These are phyloP conservation scores for Metschnikowia drakensbergensis DNA, from an alignment of 805 yeast genomes.

Conservation along the genomic window DNA sequence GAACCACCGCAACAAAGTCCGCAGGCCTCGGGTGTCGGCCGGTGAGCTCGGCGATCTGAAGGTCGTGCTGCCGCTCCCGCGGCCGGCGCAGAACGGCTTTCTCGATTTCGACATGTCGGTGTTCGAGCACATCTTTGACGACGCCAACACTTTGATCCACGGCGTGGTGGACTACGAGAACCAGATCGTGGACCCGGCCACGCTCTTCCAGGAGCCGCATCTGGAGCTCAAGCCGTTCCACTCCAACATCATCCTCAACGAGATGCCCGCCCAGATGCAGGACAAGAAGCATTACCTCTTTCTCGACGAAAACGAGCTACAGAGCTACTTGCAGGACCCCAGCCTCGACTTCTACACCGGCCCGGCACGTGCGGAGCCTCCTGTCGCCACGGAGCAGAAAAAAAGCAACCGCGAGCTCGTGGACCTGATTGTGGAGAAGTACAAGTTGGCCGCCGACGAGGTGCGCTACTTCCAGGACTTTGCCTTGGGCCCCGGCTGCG, in stretches of 20 bases:
- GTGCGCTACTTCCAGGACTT: conserved; percentile 13
- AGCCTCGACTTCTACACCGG: conserved; percentile 4
- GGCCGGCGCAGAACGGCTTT: background rate
- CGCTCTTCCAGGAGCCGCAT: conserved; percentile 6
- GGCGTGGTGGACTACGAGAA: conserved; percentile 18
- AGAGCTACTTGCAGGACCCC: conserved; percentile 13
- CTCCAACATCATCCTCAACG: conserved; percentile 17
- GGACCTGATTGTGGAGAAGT: conserved; percentile 12
- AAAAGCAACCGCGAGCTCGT: conserved; percentile 12
- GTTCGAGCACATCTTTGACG: conserved; percentile 19
- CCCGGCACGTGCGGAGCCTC: background rate
- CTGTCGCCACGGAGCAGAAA: background rate
- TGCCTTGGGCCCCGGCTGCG: conserved; percentile 8
- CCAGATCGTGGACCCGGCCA: conserved; percentile 4
- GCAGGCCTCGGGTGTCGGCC: conserved; percentile 2
- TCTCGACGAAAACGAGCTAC: conserved; percentile 16
- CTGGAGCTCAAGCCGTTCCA: conserved; percentile 18
- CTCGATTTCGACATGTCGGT: conserved; percentile 14
- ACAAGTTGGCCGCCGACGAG: conserved; percentile 14
- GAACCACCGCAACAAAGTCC: conserved; percentile 8
- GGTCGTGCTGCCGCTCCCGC: background rate
- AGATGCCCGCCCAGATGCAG: background rate
- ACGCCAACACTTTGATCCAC: conserved; percentile 17
- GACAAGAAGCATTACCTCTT: conserved; percentile 12
- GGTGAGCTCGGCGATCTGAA: background rate